Evolutionary conservation across 2,329 filamentous ascomycete species (phyloP).

Genomic region (Pseudofabraea citricarpa): DNA sequence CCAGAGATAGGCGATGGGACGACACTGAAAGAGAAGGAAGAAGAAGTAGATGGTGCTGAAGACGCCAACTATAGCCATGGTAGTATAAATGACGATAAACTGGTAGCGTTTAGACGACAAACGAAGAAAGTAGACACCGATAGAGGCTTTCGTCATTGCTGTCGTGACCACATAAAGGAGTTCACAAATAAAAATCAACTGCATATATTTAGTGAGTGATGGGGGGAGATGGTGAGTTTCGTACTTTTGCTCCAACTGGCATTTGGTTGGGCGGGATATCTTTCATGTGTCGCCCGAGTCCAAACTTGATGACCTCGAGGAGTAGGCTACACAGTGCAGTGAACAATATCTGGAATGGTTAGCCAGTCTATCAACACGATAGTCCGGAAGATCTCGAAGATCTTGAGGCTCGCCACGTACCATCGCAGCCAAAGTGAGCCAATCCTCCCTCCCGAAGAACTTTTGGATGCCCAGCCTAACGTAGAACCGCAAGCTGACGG

Average conservation of each 20-base stretch:
- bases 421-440: slow-evolving; percentile 24
- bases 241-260: slow-evolving; percentile 19
- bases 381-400: background rate
- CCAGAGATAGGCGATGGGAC: slow-evolving; percentile 31
- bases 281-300: slow-evolving; percentile 24
- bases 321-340: slow-evolving; percentile 20
- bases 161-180: slow-evolving; percentile 25
- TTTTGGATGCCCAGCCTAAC: slow-evolving; percentile 23
- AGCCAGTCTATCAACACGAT: too few species aligned
- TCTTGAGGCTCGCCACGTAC: slow-evolving; percentile 7
- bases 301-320: slow-evolving; percentile 16
- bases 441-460: slow-evolving; percentile 26
- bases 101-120: slow-evolving; percentile 22
- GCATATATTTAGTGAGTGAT: background rate
- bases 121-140: slow-evolving; percentile 24
- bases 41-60: slow-evolving; percentile 25
- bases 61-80: slow-evolving; percentile 14
- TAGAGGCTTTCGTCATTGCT: slow-evolving; percentile 23
- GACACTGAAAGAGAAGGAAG: slow-evolving; percentile 25
- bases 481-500: slow-evolving; percentile 22
- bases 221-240: background rate
- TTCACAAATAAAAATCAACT: slow-evolving; percentile 25
- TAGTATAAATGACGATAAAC: slow-evolving; percentile 16
- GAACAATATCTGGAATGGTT: slow-evolving; percentile 16
- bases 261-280: slow-evolving; percentile 15